Evolutionary conservation across 352 stramenopile genomes (phyloP).

Genomic region (Phytophthora sp.): DNA sequence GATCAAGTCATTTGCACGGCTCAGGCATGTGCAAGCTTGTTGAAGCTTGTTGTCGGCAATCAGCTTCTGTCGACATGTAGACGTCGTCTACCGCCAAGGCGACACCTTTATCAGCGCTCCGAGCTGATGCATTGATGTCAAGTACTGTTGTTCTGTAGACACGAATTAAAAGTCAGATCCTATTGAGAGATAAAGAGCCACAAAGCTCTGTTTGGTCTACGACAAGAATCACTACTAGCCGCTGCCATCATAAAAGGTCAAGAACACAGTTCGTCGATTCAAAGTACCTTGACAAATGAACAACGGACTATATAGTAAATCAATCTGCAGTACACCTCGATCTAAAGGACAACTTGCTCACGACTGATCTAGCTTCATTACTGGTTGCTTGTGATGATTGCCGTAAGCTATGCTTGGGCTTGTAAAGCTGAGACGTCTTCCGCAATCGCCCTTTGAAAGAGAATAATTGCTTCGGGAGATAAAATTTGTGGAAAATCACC

Average conservation of each 20-base stretch:
- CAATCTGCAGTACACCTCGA: background rate
- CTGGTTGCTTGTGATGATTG: background rate
- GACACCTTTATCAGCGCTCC: too few relatives aligned
- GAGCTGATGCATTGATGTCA: too few relatives aligned
- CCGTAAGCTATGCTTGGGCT: background rate
- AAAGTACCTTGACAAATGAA: too few relatives aligned
- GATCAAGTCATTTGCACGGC: background rate
- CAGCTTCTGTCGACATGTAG: too few relatives aligned
- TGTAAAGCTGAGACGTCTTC: conserved; percentile 16
- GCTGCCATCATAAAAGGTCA: background rate
- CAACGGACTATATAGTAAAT: background rate
- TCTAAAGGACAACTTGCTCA: conserved; percentile 9
- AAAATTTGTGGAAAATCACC: background rate
- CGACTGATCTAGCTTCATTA: background rate
- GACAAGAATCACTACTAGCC: too few relatives aligned
- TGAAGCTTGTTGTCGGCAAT: too few relatives aligned
- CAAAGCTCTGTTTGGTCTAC: too few relatives aligned
- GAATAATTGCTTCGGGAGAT: conserved; percentile 1
- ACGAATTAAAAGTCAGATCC: too few relatives aligned
- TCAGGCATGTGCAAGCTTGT: background rate
- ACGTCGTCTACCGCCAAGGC: too few relatives aligned
- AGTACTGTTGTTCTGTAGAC: too few relatives aligned
- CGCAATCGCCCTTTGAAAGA: conserved; percentile 8
- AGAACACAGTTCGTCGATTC: too few relatives aligned
- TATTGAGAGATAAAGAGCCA: too few relatives aligned